Evolutionary conservation across 1,284 basidiomycete genomes (phyloP).

Genomic region (Tetrapyrgos nigripes): DNA sequence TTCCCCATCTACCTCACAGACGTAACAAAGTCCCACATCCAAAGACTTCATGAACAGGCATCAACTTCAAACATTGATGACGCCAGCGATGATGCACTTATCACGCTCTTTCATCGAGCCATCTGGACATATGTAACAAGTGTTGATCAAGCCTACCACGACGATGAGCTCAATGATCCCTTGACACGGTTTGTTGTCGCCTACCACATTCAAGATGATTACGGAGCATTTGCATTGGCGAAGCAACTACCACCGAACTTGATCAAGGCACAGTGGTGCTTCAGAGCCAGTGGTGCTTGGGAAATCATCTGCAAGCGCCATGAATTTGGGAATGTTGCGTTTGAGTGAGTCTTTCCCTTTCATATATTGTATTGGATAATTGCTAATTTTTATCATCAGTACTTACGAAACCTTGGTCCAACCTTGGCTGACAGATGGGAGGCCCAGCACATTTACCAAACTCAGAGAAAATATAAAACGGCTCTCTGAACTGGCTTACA

Average conservation of each 20-base stretch:
- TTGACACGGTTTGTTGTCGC: background rate
- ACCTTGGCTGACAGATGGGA: background rate
- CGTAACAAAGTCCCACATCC: too few relatives aligned
- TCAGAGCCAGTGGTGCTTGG: slow-evolving; percentile 1
- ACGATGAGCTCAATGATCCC: background rate
- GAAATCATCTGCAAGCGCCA: background rate
- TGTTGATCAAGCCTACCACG: background rate
- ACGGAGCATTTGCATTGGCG: background rate
- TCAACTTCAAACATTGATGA: too few relatives aligned
- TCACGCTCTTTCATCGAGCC: background rate
- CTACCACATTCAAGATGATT: background rate
- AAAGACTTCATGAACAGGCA: too few relatives aligned
- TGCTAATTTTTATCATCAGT: background rate
- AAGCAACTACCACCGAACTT: background rate
- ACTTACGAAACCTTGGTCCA: background rate
- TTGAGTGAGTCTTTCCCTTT: background rate
- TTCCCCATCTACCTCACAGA: background rate
- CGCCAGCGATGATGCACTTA: background rate
- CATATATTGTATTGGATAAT: too few relatives aligned
- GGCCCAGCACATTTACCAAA: background rate
- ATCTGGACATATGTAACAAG: slow-evolving; percentile 2
- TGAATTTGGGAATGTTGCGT: background rate
- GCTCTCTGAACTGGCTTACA: background rate
- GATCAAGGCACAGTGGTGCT: slow-evolving; percentile 9
- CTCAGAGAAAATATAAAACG: background rate